Base-by-base conservation (phyloP, 129 eudicot species). In the Lonicera japonica region DNA sequence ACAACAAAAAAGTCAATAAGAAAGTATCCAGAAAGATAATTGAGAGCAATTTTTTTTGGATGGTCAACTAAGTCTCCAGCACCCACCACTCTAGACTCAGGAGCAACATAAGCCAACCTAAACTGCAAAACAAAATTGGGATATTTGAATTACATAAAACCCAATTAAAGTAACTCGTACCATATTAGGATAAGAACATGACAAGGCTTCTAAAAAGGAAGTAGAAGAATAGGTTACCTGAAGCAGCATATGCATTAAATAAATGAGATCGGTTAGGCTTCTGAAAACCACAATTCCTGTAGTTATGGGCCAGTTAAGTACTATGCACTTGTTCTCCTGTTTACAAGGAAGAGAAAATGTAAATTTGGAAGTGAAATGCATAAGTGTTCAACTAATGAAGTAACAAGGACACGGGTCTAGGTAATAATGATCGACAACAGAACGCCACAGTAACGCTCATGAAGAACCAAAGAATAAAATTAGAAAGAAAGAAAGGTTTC, bases 11-110 rank as follows among this genome's bases (percentile, higher is more conserved):
- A 57, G 68, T 91, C 98, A 11, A 91, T 68, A 43, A 72, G 11
- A 71, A 91, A 91, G 62, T 54, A 85, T 58, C 95, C 86, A 3
- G 52, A 58, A 54, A 91, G 86, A 72, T 91, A 91, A 70, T 82
- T 63, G 43, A 74, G 52, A 13, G 95, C 95, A 39, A 91, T 84
- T 61, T 66, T 80, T 56, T 56, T 84, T 34, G 98, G 98, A 56
- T 84, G 65, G 38, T 84, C 98, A 25, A 84, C 98, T 72, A 91
- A 77, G 75, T 84, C 96, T 47, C 96, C 98, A 56, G 98, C 77
- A 77, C 98, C 96, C 69, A 78, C 92, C 60, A 86, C 97, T 71
- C 84, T 82, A 54, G 97, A 77, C 78, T 89, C 97, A 61, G 97
- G 95, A 71, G 88, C 77, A 70, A 85, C 76, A 68, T 82, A 89